Base-by-base conservation (phyloP, 2,329 filamentous ascomycete genomes). In the Xylaria sp. region DNA sequence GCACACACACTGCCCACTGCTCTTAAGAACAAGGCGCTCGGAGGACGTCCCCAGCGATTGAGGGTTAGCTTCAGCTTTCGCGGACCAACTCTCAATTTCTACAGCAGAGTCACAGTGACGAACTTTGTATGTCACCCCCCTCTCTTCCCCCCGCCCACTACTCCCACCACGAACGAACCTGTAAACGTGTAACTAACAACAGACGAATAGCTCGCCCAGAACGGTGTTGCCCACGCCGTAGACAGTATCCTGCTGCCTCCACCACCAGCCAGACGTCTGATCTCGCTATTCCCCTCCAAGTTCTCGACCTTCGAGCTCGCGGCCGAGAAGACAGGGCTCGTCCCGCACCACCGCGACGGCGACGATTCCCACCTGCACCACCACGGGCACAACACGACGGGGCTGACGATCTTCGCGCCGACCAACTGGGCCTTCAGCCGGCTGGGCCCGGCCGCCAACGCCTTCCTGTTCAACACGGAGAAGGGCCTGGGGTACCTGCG, bases 241-340 rank as follows among this genome's bases (percentile, higher is more conserved):
- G 86, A 93, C 78, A 82, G 80, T 63, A 80, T 95, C 56, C 83
- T 97, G n/a, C 71, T 94, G 8, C 92, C 92, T 3, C 93, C 93
- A 0, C 88, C 90, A 80, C 86, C 43, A 80, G 86, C 54, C 73
- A 71, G 25, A 70, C 78, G 58, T 17, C 60, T 73, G 23, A 75
- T 87, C 46, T 81, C 85, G 9, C 86, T 93, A 31, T 83, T 96
- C 71, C 92, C 93, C 0, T 77, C 80, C 47, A 83, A 88, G 63
- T 96, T 96, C 81, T 92, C 88, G 66, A 96, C 92, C 0, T 84
- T 96, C 1, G 82, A 89, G 53, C 84, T 93, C 7, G 93, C 86
- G 4, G 86, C 92, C 27, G 80, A 83, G 56, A 92, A 90, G 79
- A 94, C 92, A 0, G 87, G 90, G 8, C 83, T 97, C 83, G 56